Evolutionary conservation across 805 yeast species (phyloP), one percentile per base, ranked within the genome.

Genomic region (Yamadazyma tumulicola): DNA sequence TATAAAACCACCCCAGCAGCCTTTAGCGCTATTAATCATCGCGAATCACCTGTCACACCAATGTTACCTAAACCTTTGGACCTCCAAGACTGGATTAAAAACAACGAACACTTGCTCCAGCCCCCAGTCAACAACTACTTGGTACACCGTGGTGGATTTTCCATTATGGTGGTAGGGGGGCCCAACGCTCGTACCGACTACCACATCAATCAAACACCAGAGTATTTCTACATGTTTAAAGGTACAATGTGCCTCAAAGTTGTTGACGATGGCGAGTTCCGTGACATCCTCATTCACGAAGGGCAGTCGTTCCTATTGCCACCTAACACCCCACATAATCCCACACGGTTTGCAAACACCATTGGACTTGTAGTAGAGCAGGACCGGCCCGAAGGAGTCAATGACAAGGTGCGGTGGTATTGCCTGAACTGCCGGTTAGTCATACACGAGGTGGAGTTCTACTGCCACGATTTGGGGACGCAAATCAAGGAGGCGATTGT

Each of bases 81-180:
- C 55, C 72, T 89, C 46, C 74, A 77, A 19, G 75, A 77, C 47
- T 89, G 97, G 96, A 72, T 89, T 12, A 66, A 68, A 25, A 94
- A 85, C 49, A 85, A 89, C 57, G 67, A 70, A 15, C 77, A 84
- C 45, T 68, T 85, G 10, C 70, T 89, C 24, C 80, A 85, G 55
- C 97, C 97, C 1, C 97, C 97, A 1, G 96, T 89, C 21, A 87
- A 87, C 58, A 89, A 89, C 54, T 89, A 63, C 61, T 87, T 96
- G 52, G 74, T 89, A 19, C 95, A 89, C 58, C 69, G 88, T 31
- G 96, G 94, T 4, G 96, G 96, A 0, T 85, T 84, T 55, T 88
- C 96, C 0, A 87, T 88, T 23, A 89, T 89, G 96, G 79, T 88
- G 33, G 95, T 89, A 1, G 97, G 97, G 11, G 97, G 97, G 0